Base-by-base conservation (phyloP, 495 filamentous ascomycete genomes). In the Cercophora newfieldiana region DNA sequence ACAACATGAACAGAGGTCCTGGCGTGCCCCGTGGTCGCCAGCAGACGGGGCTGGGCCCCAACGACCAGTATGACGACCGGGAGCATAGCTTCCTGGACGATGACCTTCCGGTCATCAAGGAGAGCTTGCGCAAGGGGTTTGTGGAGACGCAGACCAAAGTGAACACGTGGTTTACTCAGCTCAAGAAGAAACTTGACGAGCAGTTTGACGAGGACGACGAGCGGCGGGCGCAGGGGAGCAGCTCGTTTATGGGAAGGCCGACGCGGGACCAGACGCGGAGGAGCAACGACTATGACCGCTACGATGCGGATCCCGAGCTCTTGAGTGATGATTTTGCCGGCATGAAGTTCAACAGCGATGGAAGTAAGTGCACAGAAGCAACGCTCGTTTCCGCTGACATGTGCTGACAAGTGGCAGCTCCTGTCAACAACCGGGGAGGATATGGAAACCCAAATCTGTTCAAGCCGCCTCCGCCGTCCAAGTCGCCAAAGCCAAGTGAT, bases 111-210 rank as follows among this genome's bases (percentile, higher is more conserved):
- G 88, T 94, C 55, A 97, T 99, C 75, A 89, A 88, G 65, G 92
- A 96, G 72, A 97, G 96, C 67, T 86, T 99, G 68, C 90, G 88
- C 70, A 96, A 98, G 79, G 95, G 95, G 1, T 98, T 99, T 78
- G 63, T 95, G 47, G 93, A 98, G 67, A 99, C 95, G 24, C 95
- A 99, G 80, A 86, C 84, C 14, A 97, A 90, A 73, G 91, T 99
- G 72, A 98, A 96, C 79, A 83, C 86, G 54, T 98, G 94, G 94
- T 89, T 99, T 56, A 89, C 86, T 53, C 92, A 88, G 68, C 78
- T 99, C 63, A 95, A 90, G 78, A 97, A 97, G 85, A 88, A 85
- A 75, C 86, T 98, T 19, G 94, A 98, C 73, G 93, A 94, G 62
- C 89, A 93, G 50, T 91, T 93, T 26, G 82, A 86, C 51, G 80